Evolutionary conservation across 768 basidiomycete species (phyloP), one percentile per base, ranked within the genome.

Genomic region (Amylocystis lapponica): DNA sequence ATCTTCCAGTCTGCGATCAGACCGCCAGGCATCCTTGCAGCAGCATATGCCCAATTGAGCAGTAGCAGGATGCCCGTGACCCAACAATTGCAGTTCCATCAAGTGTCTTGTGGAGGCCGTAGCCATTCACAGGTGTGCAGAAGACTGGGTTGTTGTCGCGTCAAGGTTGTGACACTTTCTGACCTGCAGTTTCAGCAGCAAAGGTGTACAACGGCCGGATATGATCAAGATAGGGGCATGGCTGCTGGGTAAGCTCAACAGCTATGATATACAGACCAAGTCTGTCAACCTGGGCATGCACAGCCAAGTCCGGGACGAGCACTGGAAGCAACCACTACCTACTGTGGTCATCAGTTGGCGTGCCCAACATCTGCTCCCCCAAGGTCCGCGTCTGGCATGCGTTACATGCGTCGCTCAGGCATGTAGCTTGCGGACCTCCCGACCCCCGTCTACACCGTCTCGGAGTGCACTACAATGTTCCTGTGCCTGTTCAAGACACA

Each of bases 181-280:
- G 19, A 8, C n/a, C 27, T 14, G 38, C 17, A 56, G 83, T 51
- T 67, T 87, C 50, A 79, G 78, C 45, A 74, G 83, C 20, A 86
- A 89, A 64, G 74, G 76, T 19, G 63, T 71, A 8, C 78, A 74
- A 58, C 79, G 90, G 32, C 60, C 71, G 33, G 81, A 88, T 61
- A 86, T 91, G 48, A 67, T 86, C 53, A 71, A 69, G 49, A 96
- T 96, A 93, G 83, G 80, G 1, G 66, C 79, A 35, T 95, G 79
- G 76, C 72, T 95, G 45, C 70, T 83, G 42, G 57, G 53, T 3
- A 74, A 90, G 55, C 76, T 95, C 46, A 75, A 72, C 31, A 63
- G 72, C 8, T 72, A 89, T 30, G 88, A 87, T 3, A 86, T 83
- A 29, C 77, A 76, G 37, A 89, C 86, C 1, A 68, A 75, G 54